Evolutionary conservation across 2,329 filamentous ascomycete genomes (phyloP), one percentile per base, ranked within the genome.

Genomic region (Exophiala bonariae): DNA sequence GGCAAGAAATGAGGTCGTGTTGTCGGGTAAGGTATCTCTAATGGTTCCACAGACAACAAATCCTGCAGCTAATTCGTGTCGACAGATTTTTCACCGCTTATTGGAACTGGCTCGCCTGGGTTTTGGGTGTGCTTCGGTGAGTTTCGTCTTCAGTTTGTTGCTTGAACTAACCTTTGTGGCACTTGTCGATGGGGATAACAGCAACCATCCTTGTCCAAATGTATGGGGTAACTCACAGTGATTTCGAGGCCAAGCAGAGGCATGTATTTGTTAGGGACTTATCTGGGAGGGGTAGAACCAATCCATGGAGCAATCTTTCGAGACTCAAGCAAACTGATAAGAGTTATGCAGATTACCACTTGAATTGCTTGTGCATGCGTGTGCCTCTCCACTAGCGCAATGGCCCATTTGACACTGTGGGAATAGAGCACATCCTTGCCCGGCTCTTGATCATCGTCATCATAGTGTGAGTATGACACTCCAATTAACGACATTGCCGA

Each of bases 191-290:
- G n/a, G n/a, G n/a, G n/a, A n/a, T n/a, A n/a, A 5, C 31, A 49
- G 53, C 75, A 52, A 83, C 84, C 58, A 74, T 83, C 54, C 66
- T 76, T 10, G 76, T 85, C 14, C 76, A 79, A 57, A 78, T 85
- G 74, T 85, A 84, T 61, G 71, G 73, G 4, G 63, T 80, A 20
- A 82, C 79, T 65, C 77, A 84, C 58, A 23, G 20, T 19, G 75
- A 66, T 4, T 81, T 80, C 44, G 64, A 65, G 9, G 66, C 73
- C 13, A 53, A 78, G 50, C 58, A 74, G 23, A 85, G 81, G 81
- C 78, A 83, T 49, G 72, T 80, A 26, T 85, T 82, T 59, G 61
- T 84, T 77, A 32, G 47, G 43, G 41, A 49, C 17, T 13, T n/a
- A n/a, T n/a, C n/a, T n/a, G n/a, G n/a, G n/a, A n/a, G n/a, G n/a